These are phyloP conservation scores for Fragaria nilgerrensis DNA, from an alignment of 306 rosid genomes.

Conservation along the genomic window DNA sequence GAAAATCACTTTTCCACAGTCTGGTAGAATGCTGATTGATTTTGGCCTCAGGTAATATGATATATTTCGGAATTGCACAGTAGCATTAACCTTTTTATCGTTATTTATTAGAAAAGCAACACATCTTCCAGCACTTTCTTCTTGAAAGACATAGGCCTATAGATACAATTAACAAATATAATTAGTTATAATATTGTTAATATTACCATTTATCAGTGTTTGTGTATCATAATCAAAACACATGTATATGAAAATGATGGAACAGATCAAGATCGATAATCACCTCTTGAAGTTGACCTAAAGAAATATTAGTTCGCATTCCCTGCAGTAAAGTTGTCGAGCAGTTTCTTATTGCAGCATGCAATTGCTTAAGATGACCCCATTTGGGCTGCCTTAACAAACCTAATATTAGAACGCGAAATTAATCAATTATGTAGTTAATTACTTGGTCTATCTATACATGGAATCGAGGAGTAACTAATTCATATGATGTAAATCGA, in stretches of 20 bases:
- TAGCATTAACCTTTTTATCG: slow-evolving; percentile 20
- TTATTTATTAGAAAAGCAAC: slow-evolving; percentile 64
- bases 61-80: slow-evolving; percentile 49
- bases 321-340: slow-evolving; percentile 58
- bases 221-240: not conserved
- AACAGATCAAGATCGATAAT: not conserved
- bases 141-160: slow-evolving; percentile 57
- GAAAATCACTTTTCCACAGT: slow-evolving; percentile 54
- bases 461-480: not conserved
- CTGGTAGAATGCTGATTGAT: slow-evolving; percentile 63
- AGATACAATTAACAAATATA: not conserved
- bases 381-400: slow-evolving; percentile 65
- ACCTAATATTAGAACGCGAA: slow-evolving; percentile 33
- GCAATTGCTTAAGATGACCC: slow-evolving; percentile 69
- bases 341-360: slow-evolving; percentile 52
- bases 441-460: not conserved
- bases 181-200: not conserved
- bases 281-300: slow-evolving; percentile 57
- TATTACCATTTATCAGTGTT: not conserved
- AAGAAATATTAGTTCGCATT: slow-evolving; percentile 40
- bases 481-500: not conserved
- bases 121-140: slow-evolving; percentile 47
- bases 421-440: too few relatives aligned
- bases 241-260: not conserved
- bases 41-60: slow-evolving; percentile 50